Percentiles rank a stretch among this genome's conserved stretches.
Conservation (phyloP, 2,329 filamentous ascomycete species). For the Dactylella cylindrospora region DNA sequence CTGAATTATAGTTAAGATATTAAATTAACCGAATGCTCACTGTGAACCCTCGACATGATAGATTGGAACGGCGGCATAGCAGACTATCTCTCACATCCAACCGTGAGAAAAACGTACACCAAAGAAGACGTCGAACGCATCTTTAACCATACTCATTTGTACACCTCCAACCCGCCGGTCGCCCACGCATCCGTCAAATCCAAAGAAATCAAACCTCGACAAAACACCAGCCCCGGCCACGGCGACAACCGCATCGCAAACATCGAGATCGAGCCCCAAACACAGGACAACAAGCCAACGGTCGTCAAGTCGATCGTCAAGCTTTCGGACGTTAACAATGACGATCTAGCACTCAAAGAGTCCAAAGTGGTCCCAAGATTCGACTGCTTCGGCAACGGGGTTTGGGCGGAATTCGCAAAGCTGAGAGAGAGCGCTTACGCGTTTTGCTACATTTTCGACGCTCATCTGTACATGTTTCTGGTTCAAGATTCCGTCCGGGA, state of each 20-base stretch:
- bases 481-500: background rate
- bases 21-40: background rate
- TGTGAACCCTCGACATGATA: background rate
- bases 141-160: too few species aligned
- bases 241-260: background rate
- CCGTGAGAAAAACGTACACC: background rate
- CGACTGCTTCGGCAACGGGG: background rate
- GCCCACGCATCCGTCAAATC: too few species aligned
- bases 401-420: background rate
- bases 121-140: conserved; percentile 5
- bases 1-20: too few species aligned
- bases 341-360: too few species aligned
- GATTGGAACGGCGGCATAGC: conserved; percentile 30
- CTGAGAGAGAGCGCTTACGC: conserved; percentile 8
- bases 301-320: background rate
- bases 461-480: conserved; percentile 12
- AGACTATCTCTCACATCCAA: conserved; percentile 21
- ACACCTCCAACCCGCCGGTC: background rate
- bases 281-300: background rate
- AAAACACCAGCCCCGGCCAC: background rate
- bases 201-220: background rate
- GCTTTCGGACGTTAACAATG: too few species aligned
- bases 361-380: conserved; percentile 1
- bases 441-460: conserved; percentile 20
- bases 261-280: background rate